Conservation (phyloP, 2,329 filamentous ascomycete species). For the Grosmannia serpens region DNA sequence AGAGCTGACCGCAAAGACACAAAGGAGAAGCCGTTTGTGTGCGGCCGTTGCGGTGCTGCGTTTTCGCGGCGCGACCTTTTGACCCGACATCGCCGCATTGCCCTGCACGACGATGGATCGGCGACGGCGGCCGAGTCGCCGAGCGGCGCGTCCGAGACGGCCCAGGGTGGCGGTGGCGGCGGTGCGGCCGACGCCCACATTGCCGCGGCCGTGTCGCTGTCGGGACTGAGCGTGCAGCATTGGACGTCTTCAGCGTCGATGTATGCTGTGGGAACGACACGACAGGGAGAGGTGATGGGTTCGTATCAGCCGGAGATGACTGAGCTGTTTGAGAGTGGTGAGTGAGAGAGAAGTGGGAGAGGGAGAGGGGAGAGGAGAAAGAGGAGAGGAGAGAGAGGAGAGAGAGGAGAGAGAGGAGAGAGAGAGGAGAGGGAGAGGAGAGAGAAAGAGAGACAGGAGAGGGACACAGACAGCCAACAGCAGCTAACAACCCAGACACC, state of each 20-base stretch:
- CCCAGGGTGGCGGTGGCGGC: background rate
- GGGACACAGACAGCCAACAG: too few species aligned
- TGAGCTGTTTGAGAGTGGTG: background rate
- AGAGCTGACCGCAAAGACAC: background rate
- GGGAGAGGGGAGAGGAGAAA: too few species aligned
- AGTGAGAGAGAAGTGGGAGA: background rate
- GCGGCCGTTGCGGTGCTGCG: background rate
- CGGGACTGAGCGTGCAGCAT: background rate
- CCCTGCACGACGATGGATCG: background rate
- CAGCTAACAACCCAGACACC: too few species aligned
- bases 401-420: background rate
- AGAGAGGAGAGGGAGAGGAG: too few species aligned
- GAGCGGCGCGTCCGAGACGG: background rate
- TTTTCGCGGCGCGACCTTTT: background rate
- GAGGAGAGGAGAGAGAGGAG: background rate
- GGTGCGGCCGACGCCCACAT: background rate
- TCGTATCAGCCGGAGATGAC: background rate
- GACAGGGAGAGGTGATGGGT: background rate
- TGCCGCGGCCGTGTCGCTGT: background rate
- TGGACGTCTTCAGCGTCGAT: background rate
- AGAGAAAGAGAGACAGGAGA: too few species aligned
- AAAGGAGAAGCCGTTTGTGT: background rate
- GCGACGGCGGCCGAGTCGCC: background rate
- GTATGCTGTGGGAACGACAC: background rate
- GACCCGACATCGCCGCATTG: background rate